Percentiles rank a stretch among this genome's conserved stretches.
Evolutionary conservation across 345 rosid genomes (phyloP).

Genomic region (Dovyalis caffra): DNA sequence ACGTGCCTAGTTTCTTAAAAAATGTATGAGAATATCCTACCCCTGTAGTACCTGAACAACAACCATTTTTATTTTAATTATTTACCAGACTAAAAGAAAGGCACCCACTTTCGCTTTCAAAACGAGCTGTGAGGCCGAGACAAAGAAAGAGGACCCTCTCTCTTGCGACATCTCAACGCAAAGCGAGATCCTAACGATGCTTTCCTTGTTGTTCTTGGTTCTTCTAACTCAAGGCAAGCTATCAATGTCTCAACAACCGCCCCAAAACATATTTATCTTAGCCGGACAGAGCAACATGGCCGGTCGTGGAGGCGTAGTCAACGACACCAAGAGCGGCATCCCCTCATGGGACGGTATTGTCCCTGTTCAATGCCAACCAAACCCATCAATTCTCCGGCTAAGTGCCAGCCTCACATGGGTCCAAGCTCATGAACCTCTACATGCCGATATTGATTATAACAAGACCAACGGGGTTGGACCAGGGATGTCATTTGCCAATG

Average conservation of each 20-base stretch:
- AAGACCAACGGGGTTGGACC: conserved; percentile 34
- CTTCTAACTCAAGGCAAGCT: not conserved
- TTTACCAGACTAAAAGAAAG: not conserved
- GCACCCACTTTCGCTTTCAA: not conserved
- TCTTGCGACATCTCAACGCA: conserved; percentile 1
- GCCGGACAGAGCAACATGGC: conserved; percentile 42
- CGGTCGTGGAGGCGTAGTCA: conserved; percentile 30
- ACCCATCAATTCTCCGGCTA: conserved; percentile 28
- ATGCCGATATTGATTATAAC: conserved; percentile 27
- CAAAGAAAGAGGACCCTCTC: not conserved
- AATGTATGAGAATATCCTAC: no score
- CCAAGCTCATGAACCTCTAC: conserved; percentile 30
- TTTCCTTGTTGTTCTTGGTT: conserved; percentile 1
- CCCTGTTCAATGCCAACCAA: conserved; percentile 26
- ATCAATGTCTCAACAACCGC: not conserved
- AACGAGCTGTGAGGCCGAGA: not conserved
- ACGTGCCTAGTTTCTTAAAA: not conserved
- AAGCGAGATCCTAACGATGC: conserved; percentile 10
- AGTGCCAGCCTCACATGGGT: conserved; percentile 22
- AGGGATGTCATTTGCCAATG: conserved; percentile 31
- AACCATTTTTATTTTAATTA: not conserved
- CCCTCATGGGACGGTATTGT: conserved; percentile 25
- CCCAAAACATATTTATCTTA: conserved; percentile 22
- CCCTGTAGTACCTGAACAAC: no score
- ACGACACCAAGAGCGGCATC: conserved; percentile 9